Percentiles rank a stretch among this genome's conserved stretches.
These are phyloP conservation scores for Pouteria glomerata DNA, from an alignment of 148 eudicot genomes.

Conservation along the genomic window DNA sequence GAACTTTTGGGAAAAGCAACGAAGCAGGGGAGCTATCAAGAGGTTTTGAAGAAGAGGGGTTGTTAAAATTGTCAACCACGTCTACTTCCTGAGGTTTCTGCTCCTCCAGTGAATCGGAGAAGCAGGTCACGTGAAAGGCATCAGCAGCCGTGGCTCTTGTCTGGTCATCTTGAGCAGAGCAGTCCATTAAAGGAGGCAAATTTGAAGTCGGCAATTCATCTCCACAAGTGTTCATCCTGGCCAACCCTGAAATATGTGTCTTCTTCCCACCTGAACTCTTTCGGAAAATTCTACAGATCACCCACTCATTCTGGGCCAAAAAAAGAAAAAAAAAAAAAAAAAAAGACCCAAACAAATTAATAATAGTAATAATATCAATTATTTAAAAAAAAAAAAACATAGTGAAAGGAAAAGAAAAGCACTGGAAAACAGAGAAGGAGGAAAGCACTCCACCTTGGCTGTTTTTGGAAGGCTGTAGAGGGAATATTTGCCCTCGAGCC, in stretches of 20 bases:
- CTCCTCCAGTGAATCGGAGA: slow-evolving; percentile 46
- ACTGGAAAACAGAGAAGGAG: background rate
- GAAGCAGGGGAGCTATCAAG: slow-evolving; percentile 15
- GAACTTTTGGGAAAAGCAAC: background rate
- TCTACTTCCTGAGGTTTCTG: slow-evolving; percentile 15
- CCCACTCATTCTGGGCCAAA: slow-evolving; percentile 73
- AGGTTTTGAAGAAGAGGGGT: slow-evolving; percentile 17
- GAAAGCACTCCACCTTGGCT: slow-evolving; percentile 32
- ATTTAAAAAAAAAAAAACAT: too few species aligned
- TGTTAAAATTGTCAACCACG: slow-evolving; percentile 4
- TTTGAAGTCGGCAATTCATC: slow-evolving; percentile 16
- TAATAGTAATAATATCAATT: too few species aligned
- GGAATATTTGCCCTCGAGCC: slow-evolving; percentile 58
- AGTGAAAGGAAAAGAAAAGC: too few species aligned
- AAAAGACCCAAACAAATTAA: too few species aligned
- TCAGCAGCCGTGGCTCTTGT: slow-evolving; percentile 10
- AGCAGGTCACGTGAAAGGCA: slow-evolving; percentile 51
- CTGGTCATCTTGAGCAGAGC: slow-evolving; percentile 29
- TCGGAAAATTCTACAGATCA: slow-evolving; percentile 60
- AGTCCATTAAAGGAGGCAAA: slow-evolving; percentile 58
- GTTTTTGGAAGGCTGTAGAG: slow-evolving; percentile 31
- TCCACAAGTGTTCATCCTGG: slow-evolving; percentile 3
- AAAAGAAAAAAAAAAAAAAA: slow-evolving; percentile 8
- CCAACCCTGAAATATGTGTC: slow-evolving; percentile 26
- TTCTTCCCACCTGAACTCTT: slow-evolving; percentile 53